These are phyloP conservation scores for Scutellaria minor DNA, from an alignment of 257 asterid species.

Conservation along the genomic window DNA sequence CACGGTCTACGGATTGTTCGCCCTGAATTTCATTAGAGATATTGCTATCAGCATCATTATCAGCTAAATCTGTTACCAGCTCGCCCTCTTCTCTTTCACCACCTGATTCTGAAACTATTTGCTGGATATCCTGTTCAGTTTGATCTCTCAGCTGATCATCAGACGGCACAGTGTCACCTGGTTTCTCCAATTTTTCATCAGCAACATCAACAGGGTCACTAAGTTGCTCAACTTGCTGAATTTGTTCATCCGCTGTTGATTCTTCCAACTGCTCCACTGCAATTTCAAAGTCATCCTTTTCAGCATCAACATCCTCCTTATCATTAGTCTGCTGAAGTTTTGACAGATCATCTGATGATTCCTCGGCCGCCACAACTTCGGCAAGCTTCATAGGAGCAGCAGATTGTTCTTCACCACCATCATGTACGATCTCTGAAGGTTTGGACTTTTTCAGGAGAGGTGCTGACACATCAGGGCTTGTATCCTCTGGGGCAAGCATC, in stretches of 20 bases:
- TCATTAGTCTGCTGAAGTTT: constrained; percentile 44
- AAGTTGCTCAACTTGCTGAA: constrained; percentile 51
- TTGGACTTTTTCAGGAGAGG: constrained; percentile 65
- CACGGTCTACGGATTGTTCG: constrained; percentile 46
- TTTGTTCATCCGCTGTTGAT: constrained; percentile 41
- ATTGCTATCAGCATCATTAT: constrained; percentile 58
- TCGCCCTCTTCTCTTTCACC: constrained; percentile 89
- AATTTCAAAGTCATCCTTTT: constrained; percentile 53
- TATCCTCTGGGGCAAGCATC: constrained; percentile 50
- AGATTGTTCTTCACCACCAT: constrained; percentile 52
- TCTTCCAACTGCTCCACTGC: constrained; percentile 63
- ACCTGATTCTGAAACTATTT: constrained; percentile 52
- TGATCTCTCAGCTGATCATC: constrained; percentile 60
- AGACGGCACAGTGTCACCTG: constrained; percentile 42
- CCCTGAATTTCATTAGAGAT: constrained; percentile 42
- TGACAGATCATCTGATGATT: constrained; percentile 50
- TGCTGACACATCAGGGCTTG: constrained; percentile 53
- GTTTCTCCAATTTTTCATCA: constrained; percentile 52
- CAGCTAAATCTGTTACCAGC: constrained; percentile 54
- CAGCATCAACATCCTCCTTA: constrained; percentile 54
- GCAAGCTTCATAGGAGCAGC: constrained; percentile 42
- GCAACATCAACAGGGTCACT: constrained; percentile 50
- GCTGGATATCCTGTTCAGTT: constrained; percentile 72
- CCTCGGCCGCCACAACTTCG: constrained; percentile 50
- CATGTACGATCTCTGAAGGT: constrained; percentile 56